Percentiles rank a stretch among this genome's conserved stretches.
phyloP scores from a whole-genome alignment of 768 basidiomycete species.

The Dacryopinax spathularia region DNA sequence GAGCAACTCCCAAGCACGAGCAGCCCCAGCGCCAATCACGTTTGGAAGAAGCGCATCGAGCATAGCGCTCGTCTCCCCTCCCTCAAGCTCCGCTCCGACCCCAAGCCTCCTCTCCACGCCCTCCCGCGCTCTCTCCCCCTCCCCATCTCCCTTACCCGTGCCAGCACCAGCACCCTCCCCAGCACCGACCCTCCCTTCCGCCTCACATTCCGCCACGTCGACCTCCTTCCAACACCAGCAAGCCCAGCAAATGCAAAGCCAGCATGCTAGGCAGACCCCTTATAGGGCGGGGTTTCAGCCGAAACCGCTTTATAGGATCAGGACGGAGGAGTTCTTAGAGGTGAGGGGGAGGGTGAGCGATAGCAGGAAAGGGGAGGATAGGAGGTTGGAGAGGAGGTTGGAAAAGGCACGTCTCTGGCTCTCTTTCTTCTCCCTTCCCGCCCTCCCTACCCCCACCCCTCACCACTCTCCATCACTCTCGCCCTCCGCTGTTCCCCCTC shows the following conservation, averaged over 20 bases:
- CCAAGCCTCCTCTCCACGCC: not conserved
- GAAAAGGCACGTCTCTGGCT: constrained; percentile 56
- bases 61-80: not conserved
- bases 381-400: constrained; percentile 69
- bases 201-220: not conserved
- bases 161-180: not conserved
- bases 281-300: constrained; percentile 93
- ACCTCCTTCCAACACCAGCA: not conserved
- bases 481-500: no score
- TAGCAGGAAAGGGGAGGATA: constrained; percentile 55
- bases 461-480: no score
- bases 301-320: constrained; percentile 59
- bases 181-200: not conserved
- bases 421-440: not conserved
- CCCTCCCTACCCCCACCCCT: constrained; percentile 11
- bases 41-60: not conserved
- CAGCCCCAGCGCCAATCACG: not conserved
- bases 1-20: no score
- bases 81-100: not conserved
- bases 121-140: not conserved
- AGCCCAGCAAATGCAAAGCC: not conserved
- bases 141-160: not conserved
- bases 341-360: constrained; percentile 20
- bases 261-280: constrained; percentile 33
- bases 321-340: constrained; percentile 69